These are phyloP conservation scores for Powellomyces hirtus DNA, from an alignment of 192 early-diverging fungal genomes.

Conservation along the genomic window DNA sequence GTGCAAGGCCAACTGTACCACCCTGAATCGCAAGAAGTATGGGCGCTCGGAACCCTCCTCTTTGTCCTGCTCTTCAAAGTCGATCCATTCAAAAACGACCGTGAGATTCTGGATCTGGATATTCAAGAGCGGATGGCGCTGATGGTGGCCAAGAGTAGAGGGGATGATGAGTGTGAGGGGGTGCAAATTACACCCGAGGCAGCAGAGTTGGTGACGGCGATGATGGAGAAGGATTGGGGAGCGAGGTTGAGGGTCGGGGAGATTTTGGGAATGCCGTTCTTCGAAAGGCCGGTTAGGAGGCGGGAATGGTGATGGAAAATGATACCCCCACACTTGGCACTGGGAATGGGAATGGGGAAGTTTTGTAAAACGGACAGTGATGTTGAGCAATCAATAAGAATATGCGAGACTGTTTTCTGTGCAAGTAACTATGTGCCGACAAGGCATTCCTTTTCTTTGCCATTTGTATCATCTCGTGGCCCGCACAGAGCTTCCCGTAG, in stretches of 20 bases:
- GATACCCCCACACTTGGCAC: too few relatives aligned
- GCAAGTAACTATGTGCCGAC: too few relatives aligned
- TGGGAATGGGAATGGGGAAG: too few relatives aligned
- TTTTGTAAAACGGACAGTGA: too few relatives aligned
- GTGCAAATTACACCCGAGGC: slow-evolving; percentile 28
- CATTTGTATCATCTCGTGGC: too few relatives aligned
- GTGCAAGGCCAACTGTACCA: slow-evolving; percentile 36
- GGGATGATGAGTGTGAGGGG: background rate
- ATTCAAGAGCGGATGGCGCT: slow-evolving; percentile 34
- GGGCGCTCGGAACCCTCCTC: slow-evolving; percentile 56
- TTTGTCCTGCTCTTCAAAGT: slow-evolving; percentile 56
- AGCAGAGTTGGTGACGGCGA: slow-evolving; percentile 34
- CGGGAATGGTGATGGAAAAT: too few relatives aligned
- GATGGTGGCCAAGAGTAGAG: background rate
- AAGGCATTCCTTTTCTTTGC: too few relatives aligned
- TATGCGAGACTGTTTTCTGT: too few relatives aligned
- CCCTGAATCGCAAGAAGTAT: slow-evolving; percentile 51
- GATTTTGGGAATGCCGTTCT: slow-evolving; percentile 22
- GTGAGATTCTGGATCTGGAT: slow-evolving; percentile 47
- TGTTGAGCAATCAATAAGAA: too few relatives aligned
- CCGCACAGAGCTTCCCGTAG: too few relatives aligned
- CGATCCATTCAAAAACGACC: slow-evolving; percentile 53
- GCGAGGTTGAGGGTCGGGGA: slow-evolving; percentile 23
- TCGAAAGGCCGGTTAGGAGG: too few relatives aligned
- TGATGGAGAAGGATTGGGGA: slow-evolving; percentile 46